Evolutionary conservation across 495 filamentous ascomycete genomes (phyloP).

Genomic region (Hyaloscypha bicolor): DNA sequence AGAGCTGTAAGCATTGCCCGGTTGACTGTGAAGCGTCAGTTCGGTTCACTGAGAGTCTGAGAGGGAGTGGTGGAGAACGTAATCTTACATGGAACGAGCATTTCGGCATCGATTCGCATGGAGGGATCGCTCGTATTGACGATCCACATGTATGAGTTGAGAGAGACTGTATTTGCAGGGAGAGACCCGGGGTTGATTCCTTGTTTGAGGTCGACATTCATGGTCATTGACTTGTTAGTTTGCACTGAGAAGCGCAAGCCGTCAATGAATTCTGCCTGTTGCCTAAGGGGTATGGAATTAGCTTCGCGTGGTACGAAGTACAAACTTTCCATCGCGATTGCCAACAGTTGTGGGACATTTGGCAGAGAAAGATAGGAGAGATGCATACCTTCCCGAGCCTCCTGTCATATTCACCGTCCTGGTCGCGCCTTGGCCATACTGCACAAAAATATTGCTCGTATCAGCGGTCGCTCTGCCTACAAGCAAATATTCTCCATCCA

Average conservation of each 20-base stretch:
- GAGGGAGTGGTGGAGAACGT: background rate
- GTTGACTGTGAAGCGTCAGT: conserved; percentile 25
- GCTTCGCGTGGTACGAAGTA: background rate
- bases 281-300: background rate
- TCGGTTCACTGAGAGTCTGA: background rate
- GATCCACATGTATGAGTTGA: conserved; percentile 30
- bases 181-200: conserved; percentile 25
- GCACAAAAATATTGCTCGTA: conserved; percentile 22
- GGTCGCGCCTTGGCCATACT: conserved; percentile 27
- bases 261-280: conserved; percentile 29
- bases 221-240: conserved; percentile 5
- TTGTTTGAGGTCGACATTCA: conserved; percentile 27
- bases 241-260: conserved; percentile 27
- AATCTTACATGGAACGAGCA: conserved; percentile 24
- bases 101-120: conserved; percentile 17
- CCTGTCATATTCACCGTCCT: conserved; percentile 27
- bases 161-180: conserved; percentile 17
- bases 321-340: too few species aligned
- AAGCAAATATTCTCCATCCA: conserved; percentile 27
- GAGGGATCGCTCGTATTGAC: conserved; percentile 27
- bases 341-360: background rate
- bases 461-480: conserved; percentile 19
- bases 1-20: conserved; percentile 27
- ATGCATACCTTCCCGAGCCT: conserved; percentile 7
- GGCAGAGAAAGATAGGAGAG: background rate